phyloP scores from a whole-genome alignment of 1,284 basidiomycete genomes.

The Trichosporon sp. region DNA sequence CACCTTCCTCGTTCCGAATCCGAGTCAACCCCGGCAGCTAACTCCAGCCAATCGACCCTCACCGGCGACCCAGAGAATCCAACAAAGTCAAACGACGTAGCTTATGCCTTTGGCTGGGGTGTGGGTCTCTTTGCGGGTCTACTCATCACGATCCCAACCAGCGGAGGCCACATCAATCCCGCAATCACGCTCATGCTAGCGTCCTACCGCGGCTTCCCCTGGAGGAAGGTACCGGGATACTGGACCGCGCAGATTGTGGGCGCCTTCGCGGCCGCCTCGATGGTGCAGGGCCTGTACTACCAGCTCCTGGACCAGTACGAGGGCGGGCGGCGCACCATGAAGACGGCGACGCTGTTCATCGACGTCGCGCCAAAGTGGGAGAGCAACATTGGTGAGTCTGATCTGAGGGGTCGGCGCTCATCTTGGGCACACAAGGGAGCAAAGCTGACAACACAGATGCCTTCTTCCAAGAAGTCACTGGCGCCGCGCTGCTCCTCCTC shows the following conservation, averaged over 20 bases:
- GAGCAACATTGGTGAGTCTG: conserved; percentile 17
- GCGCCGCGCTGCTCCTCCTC: conserved; percentile 16
- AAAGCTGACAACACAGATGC: conserved; percentile 11
- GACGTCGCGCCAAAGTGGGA: not conserved
- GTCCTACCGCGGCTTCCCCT: conserved; percentile 43
- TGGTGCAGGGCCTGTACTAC: conserved; percentile 40
- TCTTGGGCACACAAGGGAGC: not conserved
- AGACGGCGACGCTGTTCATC: conserved; percentile 12
- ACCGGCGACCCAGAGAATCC: not conserved
- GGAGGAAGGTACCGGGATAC: conserved; percentile 46
- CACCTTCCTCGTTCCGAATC: not conserved
- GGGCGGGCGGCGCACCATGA: conserved; percentile 23
- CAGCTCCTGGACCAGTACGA: conserved; percentile 28
- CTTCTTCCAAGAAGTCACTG: conserved; percentile 23
- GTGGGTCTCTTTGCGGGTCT: conserved; percentile 26
- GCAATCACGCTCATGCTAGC: conserved; percentile 37
- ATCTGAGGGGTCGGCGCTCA: no score
- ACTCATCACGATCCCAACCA: conserved; percentile 25
- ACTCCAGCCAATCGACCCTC: not conserved
- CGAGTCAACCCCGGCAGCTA: not conserved
- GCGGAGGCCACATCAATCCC: conserved; percentile 43
- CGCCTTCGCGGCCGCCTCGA: conserved; percentile 37
- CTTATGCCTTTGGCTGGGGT: conserved; percentile 28
- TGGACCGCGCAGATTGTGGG: conserved; percentile 43
- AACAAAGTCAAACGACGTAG: not conserved